Percentiles rank a stretch among this genome's conserved stretches.
Evolutionary conservation across 1,139 yeast genomes (phyloP).

Genomic region (Scheffersomyces titani): DNA sequence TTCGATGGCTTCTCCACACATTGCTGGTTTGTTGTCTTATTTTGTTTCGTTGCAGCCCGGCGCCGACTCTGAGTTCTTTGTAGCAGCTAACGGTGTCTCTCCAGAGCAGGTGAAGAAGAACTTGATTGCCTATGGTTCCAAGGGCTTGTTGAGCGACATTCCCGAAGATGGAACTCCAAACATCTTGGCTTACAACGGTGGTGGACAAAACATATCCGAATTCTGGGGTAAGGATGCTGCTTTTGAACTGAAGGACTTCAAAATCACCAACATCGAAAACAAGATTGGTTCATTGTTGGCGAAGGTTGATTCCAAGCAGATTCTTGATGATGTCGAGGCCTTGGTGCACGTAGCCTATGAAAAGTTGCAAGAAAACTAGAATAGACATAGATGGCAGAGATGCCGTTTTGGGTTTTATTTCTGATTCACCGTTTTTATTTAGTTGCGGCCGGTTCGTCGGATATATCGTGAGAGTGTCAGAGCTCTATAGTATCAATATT

Average conservation of each 20-base stretch:
- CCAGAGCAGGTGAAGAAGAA: slow-evolving; percentile 90
- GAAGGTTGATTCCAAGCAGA: slow-evolving; percentile 19
- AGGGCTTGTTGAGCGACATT: slow-evolving; percentile 64
- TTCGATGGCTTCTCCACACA: slow-evolving; percentile 98
- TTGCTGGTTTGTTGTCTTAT: slow-evolving; percentile 87
- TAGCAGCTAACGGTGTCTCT: slow-evolving; percentile 61
- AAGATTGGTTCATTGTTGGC: slow-evolving; percentile 21
- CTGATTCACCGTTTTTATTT: neutral
- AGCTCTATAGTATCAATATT: neutral
- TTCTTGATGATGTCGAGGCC: slow-evolving; percentile 21
- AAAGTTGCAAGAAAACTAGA: neutral
- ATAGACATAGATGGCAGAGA: neutral
- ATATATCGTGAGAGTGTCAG: neutral
- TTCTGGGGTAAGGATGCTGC: slow-evolving; percentile 55
- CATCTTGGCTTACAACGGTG: slow-evolving; percentile 90
- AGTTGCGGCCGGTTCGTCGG: neutral
- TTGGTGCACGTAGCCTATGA: slow-evolving; percentile 23
- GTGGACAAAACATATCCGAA: slow-evolving; percentile 72
- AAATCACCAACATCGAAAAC: slow-evolving; percentile 13
- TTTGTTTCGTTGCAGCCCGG: slow-evolving; percentile 91
- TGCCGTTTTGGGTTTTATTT: neutral
- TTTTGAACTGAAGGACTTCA: slow-evolving; percentile 2
- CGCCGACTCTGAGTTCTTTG: slow-evolving; percentile 67
- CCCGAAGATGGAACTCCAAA: slow-evolving; percentile 82
- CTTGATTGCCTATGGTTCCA: slow-evolving; percentile 77